These are phyloP conservation scores for Leccinum fuscescens DNA, from an alignment of 1,284 basidiomycete genomes.

Conservation along the genomic window DNA sequence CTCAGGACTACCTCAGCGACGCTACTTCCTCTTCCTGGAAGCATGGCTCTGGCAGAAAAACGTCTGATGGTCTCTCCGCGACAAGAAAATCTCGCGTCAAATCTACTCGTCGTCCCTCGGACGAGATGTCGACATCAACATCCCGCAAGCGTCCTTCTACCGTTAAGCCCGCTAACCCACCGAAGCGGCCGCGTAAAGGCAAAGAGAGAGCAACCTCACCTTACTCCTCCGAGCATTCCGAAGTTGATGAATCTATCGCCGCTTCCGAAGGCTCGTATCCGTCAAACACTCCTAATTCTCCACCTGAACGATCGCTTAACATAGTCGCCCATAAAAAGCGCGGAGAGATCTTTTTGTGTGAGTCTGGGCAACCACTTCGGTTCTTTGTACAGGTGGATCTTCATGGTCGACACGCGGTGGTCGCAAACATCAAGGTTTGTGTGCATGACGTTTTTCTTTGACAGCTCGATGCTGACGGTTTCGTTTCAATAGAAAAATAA, in stretches of 20 bases:
- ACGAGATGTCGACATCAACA: constrained; percentile 9
- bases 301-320: constrained; percentile 12
- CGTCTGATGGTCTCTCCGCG: constrained; percentile 10
- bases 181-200: constrained; percentile 30
- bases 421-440: constrained; percentile 55
- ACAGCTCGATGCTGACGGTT: constrained; percentile 2
- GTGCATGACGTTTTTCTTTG: not conserved
- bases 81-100: constrained; percentile 7
- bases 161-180: constrained; percentile 17
- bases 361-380: constrained; percentile 37
- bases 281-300: constrained; percentile 14
- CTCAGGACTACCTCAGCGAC: constrained; percentile 9
- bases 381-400: constrained; percentile 62
- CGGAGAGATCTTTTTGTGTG: constrained; percentile 30
- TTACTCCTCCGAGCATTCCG: constrained; percentile 21
- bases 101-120: constrained; percentile 2
- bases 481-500: constrained; percentile 51
- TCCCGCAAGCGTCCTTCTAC: constrained; percentile 26
- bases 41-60: constrained; percentile 5
- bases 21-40: constrained; percentile 9
- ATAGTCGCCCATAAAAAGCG: constrained; percentile 20
- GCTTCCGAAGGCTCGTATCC: constrained; percentile 13
- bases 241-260: constrained; percentile 13
- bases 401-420: constrained; percentile 43
- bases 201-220: constrained; percentile 24